phyloP scores from a whole-genome alignment of 73 alveolate species.

The Blepharisma stoltei region DNA sequence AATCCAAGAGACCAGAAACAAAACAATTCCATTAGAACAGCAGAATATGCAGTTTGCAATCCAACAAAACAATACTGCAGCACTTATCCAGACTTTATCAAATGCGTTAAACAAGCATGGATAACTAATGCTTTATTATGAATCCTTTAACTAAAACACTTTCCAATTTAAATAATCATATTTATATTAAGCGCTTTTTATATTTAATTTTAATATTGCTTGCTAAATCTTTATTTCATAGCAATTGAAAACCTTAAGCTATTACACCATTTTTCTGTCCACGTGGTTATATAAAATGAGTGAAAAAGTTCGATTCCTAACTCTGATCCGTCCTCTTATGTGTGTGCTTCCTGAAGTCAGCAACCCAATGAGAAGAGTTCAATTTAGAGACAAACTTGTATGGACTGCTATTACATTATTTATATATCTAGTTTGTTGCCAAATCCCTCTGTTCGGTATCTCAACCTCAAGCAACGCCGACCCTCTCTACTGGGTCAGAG shows the following conservation, averaged over 20 bases:
- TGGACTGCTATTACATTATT: conserved; percentile 99
- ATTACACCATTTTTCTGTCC: no score
- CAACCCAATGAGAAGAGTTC: conserved; percentile 85
- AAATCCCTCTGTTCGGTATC: conserved; percentile 99
- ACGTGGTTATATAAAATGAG: conserved; percentile 32
- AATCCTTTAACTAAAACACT: no score
- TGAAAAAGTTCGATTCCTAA: conserved; percentile 72
- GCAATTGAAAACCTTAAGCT: no score
- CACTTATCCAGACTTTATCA: background rate
- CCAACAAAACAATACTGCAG: background rate
- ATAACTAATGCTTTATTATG: no score
- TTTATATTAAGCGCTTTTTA: no score
- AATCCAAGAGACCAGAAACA: background rate
- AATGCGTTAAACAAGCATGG: no score
- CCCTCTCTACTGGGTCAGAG: conserved; percentile 65
- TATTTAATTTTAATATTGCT: no score
- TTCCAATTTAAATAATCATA: no score
- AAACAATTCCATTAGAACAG: background rate
- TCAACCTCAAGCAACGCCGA: conserved; percentile 39
- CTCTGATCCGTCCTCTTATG: conserved; percentile 90
- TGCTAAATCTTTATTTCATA: no score
- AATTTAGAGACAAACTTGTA: conserved; percentile 75
- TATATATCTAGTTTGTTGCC: conserved; percentile 97
- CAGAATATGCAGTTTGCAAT: conserved; percentile 1
- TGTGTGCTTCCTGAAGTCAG: conserved; percentile 96